phyloP scores from a whole-genome alignment of 2,329 filamentous ascomycete genomes.

The Claviceps sp. region DNA sequence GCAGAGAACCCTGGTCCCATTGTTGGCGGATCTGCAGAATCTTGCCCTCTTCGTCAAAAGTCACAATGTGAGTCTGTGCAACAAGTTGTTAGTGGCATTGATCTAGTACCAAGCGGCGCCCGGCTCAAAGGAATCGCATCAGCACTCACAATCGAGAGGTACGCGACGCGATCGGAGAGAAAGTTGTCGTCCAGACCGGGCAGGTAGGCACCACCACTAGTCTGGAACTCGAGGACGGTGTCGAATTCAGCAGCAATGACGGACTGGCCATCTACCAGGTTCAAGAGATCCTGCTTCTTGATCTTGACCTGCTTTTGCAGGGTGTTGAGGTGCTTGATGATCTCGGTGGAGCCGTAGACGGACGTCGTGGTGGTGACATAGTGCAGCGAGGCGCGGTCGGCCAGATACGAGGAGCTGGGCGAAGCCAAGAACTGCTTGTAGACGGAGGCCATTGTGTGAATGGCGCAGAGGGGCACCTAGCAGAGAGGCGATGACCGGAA shows the following conservation, averaged over 20 bases:
- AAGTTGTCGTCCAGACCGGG: conserved; percentile 92
- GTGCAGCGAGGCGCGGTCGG: conserved; percentile 56
- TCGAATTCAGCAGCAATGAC: conserved; percentile 73
- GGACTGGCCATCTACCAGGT: conserved; percentile 56
- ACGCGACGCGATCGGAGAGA: conserved; percentile 66
- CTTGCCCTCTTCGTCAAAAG: conserved; percentile 62
- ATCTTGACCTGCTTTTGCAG: conserved; percentile 66
- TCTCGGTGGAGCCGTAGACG: conserved; percentile 55
- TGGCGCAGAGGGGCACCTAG: background rate
- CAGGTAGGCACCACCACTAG: conserved; percentile 72
- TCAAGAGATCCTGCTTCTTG: conserved; percentile 66
- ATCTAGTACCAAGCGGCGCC: too few species aligned
- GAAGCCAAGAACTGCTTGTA: conserved; percentile 63
- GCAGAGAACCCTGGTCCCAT: conserved; percentile 88
- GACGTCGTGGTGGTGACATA: conserved; percentile 83
- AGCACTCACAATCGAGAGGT: conserved; percentile 65
- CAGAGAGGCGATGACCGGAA: background rate
- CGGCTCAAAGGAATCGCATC: background rate
- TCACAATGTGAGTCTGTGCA: conserved; percentile 69
- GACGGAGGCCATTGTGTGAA: conserved; percentile 26
- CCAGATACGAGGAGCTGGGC: conserved; percentile 49
- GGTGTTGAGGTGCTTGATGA: conserved; percentile 68
- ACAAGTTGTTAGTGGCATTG: background rate
- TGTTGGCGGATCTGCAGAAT: conserved; percentile 79
- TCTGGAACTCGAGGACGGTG: conserved; percentile 69